Evolutionary conservation across 768 basidiomycete species (phyloP), one percentile per base, ranked within the genome.

Genomic region (Chlorophyllum brunneum): DNA sequence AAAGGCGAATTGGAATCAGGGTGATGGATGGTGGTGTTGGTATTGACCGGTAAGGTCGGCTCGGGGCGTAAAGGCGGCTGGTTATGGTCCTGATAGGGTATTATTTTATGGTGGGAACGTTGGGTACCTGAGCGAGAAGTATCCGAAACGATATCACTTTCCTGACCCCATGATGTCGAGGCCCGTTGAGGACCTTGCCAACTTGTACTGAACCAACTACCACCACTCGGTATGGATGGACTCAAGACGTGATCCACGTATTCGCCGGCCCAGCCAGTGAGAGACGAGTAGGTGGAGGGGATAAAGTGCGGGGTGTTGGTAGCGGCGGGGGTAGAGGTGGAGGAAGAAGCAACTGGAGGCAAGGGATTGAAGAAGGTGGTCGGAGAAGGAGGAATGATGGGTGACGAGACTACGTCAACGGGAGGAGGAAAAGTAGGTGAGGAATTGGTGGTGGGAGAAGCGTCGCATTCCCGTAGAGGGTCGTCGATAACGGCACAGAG

Each of bases 241-340:
- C 24, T 2, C 29, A 20, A 34, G 34, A 39, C 34, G 13, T 61
- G 47, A 44, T 59, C 49, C 51, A 58, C 59, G 41, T 61, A 64
- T 30, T 65, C 69, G 27, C 71, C 71, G 40, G 66, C 69, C 71
- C 71, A 73, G 15, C 70, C 71, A 9, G 64, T 65, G 22, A 73
- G 61, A 23, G 70, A 67, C 37, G 71, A 73, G 55, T 67, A 73
- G 8, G 63, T 60, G 20, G 68, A 68, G 2, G 61, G 39, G 29
- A 42, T 33, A 23, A 63, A 50, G 56, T 64, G 1, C 52, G 59
- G 24, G 59, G 48, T 38, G 30, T 30, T 48, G 34, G 56, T 48
- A 45, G 48, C 27, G 54, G 24, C 50, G 29, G 48, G 46, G 18
- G 55, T 24, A 23, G 51, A 48, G 49, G 51, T 56, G 6, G 51